phyloP scores from a whole-genome alignment of 768 basidiomycete species.

The Phylloporus sp. region DNA sequence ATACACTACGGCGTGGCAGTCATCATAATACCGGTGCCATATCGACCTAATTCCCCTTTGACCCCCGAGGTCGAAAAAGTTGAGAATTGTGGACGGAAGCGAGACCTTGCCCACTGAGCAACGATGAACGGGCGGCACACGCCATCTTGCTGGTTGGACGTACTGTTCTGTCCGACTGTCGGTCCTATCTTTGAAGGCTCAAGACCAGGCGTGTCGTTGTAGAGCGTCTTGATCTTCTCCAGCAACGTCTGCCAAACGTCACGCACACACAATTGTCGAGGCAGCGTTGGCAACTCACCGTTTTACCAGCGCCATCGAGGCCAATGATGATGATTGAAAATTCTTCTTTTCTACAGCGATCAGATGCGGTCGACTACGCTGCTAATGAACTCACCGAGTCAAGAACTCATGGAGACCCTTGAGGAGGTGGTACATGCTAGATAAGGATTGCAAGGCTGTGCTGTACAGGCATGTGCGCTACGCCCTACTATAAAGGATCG shows the following conservation, averaged over 20 bases:
- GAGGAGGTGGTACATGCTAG: conserved; percentile 85
- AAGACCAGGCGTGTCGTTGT: conserved; percentile 84
- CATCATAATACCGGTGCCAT: conserved; percentile 93
- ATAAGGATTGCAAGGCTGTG: not conserved
- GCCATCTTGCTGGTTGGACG: conserved; percentile 25
- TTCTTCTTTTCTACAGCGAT: conserved; percentile 67
- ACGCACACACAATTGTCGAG: not conserved
- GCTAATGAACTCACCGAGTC: conserved; percentile 52
- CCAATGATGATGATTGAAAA: conserved; percentile 96
- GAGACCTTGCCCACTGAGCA: conserved; percentile 83
- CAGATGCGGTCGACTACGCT: not conserved
- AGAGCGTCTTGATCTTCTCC: conserved; percentile 92
- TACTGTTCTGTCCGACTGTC: conserved; percentile 97
- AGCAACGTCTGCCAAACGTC: conserved; percentile 60
- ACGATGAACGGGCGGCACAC: not conserved
- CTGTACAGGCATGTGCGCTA: not conserved
- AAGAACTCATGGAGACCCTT: conserved; percentile 89
- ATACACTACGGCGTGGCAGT: conserved; percentile 95
- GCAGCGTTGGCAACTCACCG: conserved; percentile 42
- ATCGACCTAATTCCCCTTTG: conserved; percentile 92
- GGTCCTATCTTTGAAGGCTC: conserved; percentile 91
- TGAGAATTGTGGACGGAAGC: conserved; percentile 88
- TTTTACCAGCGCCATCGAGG: conserved; percentile 90
- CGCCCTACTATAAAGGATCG: not conserved
- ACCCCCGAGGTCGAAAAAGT: conserved; percentile 97